Base-by-base conservation (phyloP, 345 rosid genomes). In the Schrenkiella parvula region DNA sequence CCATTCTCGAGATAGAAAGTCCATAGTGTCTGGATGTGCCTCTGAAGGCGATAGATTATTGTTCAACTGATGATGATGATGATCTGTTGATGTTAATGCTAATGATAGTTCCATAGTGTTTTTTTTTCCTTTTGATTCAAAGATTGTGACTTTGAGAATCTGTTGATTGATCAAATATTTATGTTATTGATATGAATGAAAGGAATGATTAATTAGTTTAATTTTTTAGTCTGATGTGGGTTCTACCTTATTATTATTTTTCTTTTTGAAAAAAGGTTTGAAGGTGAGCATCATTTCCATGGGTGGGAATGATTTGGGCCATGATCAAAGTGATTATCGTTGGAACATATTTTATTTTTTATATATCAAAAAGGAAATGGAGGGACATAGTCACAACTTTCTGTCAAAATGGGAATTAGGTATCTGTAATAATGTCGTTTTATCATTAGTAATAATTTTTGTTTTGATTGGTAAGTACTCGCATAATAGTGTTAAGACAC, bases 1-100 rank as follows among this genome's bases (percentile, higher is more conserved):
- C 98, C 97, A 93, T 26, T 95, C 79, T 8, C 76, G 71, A 5
- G 98, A 93, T 31, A 91, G 93, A 78, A 91, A 91, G 73, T 91
- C 98, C 96, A 93, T 82, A 9, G 93, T 76, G 39, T 93, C 96
- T 13, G 93, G 95, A 75, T 87, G 92, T 80, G 97, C 93, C 64
- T 91, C 96, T 8, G 97, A 88, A 28, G 90, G 96, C 2, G 84
- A 69, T 34, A 82, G 73, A 43, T 78, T 82, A 57, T 43, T 55
- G n/a, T 55, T 35, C 13, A 64, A 37, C 39, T 26, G 64, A 50
- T 44, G 32, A 51, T 44, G 32, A 51, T 51, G 32, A 59, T 71
- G 48, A 39, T 39, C 55, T 17, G 51, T 19, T 69, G 71, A 25
- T 51, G 48, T 26, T 72, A 62, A 38, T 54, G 50, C 58, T 41